These are phyloP conservation scores for Xylariaceae sp. DNA, from an alignment of 2,329 filamentous ascomycete species.

Conservation along the genomic window DNA sequence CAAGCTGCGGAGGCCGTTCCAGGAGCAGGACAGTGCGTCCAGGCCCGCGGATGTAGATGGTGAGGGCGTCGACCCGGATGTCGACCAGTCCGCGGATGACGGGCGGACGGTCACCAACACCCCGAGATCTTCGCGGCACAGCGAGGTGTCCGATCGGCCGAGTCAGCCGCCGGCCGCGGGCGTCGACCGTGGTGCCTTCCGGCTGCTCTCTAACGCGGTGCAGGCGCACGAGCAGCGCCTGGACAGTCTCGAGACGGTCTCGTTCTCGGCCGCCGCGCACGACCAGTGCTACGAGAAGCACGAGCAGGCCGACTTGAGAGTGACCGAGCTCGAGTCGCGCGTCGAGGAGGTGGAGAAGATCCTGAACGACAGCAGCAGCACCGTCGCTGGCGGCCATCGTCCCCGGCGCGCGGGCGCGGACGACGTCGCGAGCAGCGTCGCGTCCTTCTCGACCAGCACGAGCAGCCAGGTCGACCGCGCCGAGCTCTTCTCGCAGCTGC, in stretches of 20 bases:
- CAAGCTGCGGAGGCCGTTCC: constrained; percentile 25
- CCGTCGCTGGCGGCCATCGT: constrained; percentile 27
- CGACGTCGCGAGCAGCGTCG: constrained; percentile 37
- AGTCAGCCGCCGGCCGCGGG: constrained; percentile 12
- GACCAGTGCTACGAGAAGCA: constrained; percentile 64
- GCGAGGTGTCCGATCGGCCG: constrained; percentile 12
- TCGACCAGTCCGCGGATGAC: constrained; percentile 19
- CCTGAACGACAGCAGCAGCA: constrained; percentile 38
- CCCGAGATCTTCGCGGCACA: constrained; percentile 20
- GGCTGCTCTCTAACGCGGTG: constrained; percentile 44
- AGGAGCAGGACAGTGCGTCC: constrained; percentile 19
- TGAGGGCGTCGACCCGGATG: constrained; percentile 11
- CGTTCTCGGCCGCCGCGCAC: constrained; percentile 57
- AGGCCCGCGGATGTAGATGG: constrained; percentile 13
- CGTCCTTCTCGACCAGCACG: constrained; percentile 37
- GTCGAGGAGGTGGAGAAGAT: constrained; percentile 52
- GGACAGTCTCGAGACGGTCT: constrained; percentile 61
- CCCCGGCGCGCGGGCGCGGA: constrained; percentile 31
- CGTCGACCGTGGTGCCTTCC: constrained; percentile 30
- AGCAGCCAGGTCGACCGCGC: constrained; percentile 34
- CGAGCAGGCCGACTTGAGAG: constrained; percentile 57
- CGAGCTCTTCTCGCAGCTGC: constrained; percentile 43
- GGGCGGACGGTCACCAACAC: constrained; percentile 24
- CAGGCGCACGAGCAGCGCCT: constrained; percentile 57
- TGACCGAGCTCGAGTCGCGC: constrained; percentile 61